Evolutionary conservation across 768 basidiomycete genomes (phyloP).

Genomic region (Cystofilobasidium bisporidii): DNA sequence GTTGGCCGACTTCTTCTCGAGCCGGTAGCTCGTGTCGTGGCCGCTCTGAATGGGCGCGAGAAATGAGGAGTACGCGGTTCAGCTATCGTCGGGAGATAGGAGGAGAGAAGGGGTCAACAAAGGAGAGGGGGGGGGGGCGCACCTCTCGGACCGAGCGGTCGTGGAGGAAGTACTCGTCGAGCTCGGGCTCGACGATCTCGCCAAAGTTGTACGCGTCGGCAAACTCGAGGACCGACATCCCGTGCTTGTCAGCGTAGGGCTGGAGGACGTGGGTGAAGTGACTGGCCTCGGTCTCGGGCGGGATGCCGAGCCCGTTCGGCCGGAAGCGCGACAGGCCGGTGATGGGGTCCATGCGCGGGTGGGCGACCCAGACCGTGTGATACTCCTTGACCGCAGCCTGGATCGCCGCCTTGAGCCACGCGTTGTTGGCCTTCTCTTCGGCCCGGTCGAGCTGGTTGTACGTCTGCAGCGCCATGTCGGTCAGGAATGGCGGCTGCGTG

Average conservation of each 20-base stretch:
- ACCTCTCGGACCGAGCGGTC: conserved; percentile 94
- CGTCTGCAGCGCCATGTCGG: conserved; percentile 96
- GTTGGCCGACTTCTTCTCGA: conserved; percentile 95
- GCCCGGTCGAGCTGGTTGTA: conserved; percentile 89
- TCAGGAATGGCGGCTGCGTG: conserved; percentile 95
- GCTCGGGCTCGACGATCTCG: conserved; percentile 64
- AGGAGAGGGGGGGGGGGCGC: conserved; percentile 45
- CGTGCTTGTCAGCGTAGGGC: conserved; percentile 84
- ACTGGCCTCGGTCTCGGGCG: conserved; percentile 95
- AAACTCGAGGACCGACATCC: conserved; percentile 88
- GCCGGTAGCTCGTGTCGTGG: conserved; percentile 86
- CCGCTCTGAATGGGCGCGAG: neutral
- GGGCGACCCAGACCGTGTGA: conserved; percentile 91
- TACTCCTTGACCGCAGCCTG: conserved; percentile 98
- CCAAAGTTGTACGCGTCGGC: conserved; percentile 91
- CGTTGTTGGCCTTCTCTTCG: conserved; percentile 65
- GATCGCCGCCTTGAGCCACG: conserved; percentile 90
- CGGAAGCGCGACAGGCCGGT: conserved; percentile 91
- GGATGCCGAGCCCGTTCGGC: conserved; percentile 87
- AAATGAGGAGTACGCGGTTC: neutral
- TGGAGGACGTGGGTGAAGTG: conserved; percentile 97
- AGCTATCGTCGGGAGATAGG: neutral
- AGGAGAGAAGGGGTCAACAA: neutral
- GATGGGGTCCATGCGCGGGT: conserved; percentile 86
- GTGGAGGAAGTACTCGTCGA: conserved; percentile 96